These are phyloP conservation scores for Pseudocercospora fijiensis DNA, from an alignment of 2,329 filamentous ascomycete species.

Conservation along the genomic window DNA sequence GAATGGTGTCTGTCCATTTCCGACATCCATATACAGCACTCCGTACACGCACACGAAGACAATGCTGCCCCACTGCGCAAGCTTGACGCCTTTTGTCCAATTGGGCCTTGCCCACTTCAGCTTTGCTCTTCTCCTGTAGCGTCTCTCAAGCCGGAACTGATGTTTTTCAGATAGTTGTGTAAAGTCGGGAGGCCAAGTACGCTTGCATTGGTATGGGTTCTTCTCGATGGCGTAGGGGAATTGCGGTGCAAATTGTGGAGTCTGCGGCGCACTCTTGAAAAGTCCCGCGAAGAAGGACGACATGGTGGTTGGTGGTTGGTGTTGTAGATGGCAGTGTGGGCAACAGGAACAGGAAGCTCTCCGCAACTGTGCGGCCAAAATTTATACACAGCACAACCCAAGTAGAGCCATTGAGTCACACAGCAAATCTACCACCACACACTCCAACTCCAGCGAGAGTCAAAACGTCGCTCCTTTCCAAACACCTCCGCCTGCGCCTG, in stretches of 20 bases:
- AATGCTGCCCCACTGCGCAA: constrained; percentile 63
- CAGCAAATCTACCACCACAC: neutral
- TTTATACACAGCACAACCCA: neutral
- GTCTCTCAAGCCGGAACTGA: constrained; percentile 75
- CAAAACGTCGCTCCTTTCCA: constrained; percentile 31
- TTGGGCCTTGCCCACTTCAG: constrained; percentile 61
- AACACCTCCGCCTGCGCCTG: constrained; percentile 32
- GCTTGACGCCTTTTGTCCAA: constrained; percentile 65
- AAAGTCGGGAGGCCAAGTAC: constrained; percentile 77
- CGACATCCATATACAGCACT: constrained; percentile 60
- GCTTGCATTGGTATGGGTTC: constrained; percentile 65
- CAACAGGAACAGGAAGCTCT: neutral
- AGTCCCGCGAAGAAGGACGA: constrained; percentile 29
- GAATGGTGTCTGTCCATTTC: constrained; percentile 49
- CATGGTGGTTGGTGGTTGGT: constrained; percentile 19
- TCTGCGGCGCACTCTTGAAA: constrained; percentile 28
- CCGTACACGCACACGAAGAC: constrained; percentile 57
- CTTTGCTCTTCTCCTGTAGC: constrained; percentile 69
- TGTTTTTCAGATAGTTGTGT: constrained; percentile 66
- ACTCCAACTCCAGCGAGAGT: neutral
- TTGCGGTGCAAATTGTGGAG: constrained; percentile 22
- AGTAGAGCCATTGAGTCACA: neutral
- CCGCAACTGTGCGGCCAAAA: neutral
- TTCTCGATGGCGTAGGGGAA: constrained; percentile 45
- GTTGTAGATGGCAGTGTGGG: neutral